Conservation (phyloP, 1,139 yeast genomes). For the Blastobotrys persicus region DNA sequence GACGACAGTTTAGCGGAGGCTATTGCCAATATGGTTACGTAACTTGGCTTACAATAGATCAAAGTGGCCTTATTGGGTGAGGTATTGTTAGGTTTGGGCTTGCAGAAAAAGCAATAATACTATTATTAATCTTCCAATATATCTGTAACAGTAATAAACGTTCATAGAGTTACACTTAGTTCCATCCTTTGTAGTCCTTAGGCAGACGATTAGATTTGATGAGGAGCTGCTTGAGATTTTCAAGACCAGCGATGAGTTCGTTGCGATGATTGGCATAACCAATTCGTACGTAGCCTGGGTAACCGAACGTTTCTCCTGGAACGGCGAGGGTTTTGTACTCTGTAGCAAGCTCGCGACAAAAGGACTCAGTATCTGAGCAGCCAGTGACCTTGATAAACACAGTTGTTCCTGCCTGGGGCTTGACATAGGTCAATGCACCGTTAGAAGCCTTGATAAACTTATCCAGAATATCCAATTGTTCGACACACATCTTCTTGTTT, state of each 20-base stretch:
- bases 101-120: too few species aligned
- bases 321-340: conserved; percentile 42
- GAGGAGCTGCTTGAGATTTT: conserved; percentile 22
- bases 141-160: too few species aligned
- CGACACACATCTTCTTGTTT: conserved; percentile 41
- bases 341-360: conserved; percentile 43
- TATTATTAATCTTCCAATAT: too few species aligned
- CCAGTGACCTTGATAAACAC: conserved; percentile 43
- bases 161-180: too few species aligned
- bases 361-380: conserved; percentile 36
- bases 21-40: too few species aligned
- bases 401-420: conserved; percentile 52
- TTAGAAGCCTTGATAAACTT: conserved; percentile 37
- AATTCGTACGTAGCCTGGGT: conserved; percentile 46
- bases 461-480: conserved; percentile 42
- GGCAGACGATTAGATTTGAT: neutral
- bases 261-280: conserved; percentile 51
- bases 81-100: too few species aligned
- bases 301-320: conserved; percentile 53
- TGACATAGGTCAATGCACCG: conserved; percentile 43
- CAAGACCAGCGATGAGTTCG: conserved; percentile 39
- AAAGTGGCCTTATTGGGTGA: too few species aligned
- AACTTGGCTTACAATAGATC: too few species aligned
- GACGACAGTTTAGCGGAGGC: too few species aligned
- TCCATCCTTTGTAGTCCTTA: conserved; percentile 1